These are phyloP conservation scores for Craterostigma plantagineum DNA, from an alignment of 257 asterid species.

Conservation along the genomic window DNA sequence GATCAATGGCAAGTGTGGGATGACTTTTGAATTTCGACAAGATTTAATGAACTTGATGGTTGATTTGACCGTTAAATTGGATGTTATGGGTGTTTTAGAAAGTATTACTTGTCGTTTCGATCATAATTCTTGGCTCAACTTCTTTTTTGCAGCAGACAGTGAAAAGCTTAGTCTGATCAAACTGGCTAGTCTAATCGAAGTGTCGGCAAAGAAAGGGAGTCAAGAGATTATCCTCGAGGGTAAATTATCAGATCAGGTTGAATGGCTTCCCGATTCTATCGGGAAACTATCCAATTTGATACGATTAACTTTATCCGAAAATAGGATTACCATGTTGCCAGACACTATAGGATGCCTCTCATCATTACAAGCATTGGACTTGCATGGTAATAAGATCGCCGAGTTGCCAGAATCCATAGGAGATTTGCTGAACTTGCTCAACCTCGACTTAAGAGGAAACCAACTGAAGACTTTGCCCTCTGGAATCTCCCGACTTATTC, in stretches of 20 bases:
- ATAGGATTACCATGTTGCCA: constrained; percentile 48
- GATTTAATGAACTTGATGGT: too few species aligned
- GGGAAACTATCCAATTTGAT: constrained; percentile 62
- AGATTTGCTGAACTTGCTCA: constrained; percentile 49
- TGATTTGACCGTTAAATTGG: too few species aligned
- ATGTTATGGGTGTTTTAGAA: too few species aligned
- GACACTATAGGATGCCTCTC: constrained; percentile 49
- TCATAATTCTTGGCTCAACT: background rate
- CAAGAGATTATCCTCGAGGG: constrained; percentile 36
- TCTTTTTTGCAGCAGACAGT: constrained; percentile 47
- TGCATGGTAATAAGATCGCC: constrained; percentile 33
- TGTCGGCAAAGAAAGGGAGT: constrained; percentile 62
- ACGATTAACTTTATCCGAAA: constrained; percentile 59
- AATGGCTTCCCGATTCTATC: constrained; percentile 92
- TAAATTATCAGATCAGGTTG: constrained; percentile 57
- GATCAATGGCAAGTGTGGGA: background rate
- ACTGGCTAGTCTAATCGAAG: constrained; percentile 69
- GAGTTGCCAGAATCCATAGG: constrained; percentile 62
- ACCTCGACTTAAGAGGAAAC: constrained; percentile 8
- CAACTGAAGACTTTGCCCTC: constrained; percentile 46
- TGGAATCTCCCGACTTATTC: constrained; percentile 53
- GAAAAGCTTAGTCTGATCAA: constrained; percentile 64
- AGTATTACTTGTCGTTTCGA: too few species aligned
- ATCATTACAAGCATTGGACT: constrained; percentile 43
- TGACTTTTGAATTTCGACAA: too few species aligned